phyloP scores from a whole-genome alignment of 129 eudicot species.

The Flaveria linearis region DNA sequence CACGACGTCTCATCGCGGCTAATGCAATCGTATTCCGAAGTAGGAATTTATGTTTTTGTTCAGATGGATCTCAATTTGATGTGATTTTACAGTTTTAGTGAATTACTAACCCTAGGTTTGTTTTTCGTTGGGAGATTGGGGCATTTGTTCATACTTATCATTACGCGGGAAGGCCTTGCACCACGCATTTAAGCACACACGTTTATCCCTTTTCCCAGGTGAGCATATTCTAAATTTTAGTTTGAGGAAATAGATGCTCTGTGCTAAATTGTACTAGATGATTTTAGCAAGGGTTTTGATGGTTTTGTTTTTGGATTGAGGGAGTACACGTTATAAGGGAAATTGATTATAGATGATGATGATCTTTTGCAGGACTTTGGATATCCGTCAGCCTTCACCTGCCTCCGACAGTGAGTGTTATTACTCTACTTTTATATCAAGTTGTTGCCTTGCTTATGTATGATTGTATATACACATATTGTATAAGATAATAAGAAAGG shows the following conservation, averaged over 20 bases:
- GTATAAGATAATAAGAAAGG: neutral
- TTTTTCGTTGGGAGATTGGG: constrained; percentile 46
- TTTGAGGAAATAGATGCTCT: too few relatives aligned
- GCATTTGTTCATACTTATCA: constrained; percentile 63
- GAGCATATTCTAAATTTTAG: too few relatives aligned
- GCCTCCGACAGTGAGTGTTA: constrained; percentile 20
- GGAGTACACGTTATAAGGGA: too few relatives aligned
- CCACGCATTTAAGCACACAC: constrained; percentile 26
- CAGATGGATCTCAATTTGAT: neutral
- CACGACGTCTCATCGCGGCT: constrained; percentile 46
- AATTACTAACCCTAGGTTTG: constrained; percentile 30
- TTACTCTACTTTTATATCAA: constrained; percentile 12
- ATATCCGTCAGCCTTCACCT: neutral
- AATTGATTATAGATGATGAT: too few relatives aligned
- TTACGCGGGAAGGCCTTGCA: constrained; percentile 46
- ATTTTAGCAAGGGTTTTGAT: too few relatives aligned
- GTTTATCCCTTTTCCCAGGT: too few relatives aligned
- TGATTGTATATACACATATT: neutral
- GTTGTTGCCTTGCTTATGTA: constrained; percentile 8
- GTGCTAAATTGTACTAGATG: too few relatives aligned
- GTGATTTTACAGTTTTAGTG: neutral
- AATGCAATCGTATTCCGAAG: constrained; percentile 69
- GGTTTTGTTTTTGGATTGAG: too few relatives aligned
- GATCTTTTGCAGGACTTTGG: constrained; percentile 17
- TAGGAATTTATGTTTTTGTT: constrained; percentile 8